Evolutionary conservation across 75 land plant species (phyloP).

Genomic region (Ceratopteris richardii): DNA sequence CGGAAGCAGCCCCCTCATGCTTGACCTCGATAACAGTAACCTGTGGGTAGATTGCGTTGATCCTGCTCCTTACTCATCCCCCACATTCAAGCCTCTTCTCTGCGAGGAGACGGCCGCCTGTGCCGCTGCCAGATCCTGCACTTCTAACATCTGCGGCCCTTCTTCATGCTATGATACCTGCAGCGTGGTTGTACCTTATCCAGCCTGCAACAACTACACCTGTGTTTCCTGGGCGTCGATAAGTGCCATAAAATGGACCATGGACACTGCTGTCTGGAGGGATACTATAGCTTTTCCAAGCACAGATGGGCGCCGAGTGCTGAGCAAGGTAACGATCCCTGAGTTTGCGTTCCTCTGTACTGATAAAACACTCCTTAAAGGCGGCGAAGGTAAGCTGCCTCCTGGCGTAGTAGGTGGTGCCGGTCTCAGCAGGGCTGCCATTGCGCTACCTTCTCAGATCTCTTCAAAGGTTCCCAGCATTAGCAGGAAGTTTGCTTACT

Average conservation of each 20-base stretch:
- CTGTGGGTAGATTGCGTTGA: background rate
- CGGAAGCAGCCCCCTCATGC: constrained; percentile 2
- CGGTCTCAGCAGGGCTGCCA: constrained; percentile 31
- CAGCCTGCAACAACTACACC: constrained; percentile 23
- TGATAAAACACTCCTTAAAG: constrained; percentile 2
- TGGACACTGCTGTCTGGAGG: constrained; percentile 12
- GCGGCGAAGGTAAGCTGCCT: constrained; percentile 2
- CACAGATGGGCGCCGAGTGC: constrained; percentile 8
- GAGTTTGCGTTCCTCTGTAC: constrained; percentile 32
- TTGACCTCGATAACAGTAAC: background rate
- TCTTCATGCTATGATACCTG: constrained; percentile 5
- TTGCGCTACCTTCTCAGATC: constrained; percentile 43
- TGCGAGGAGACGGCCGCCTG: background rate
- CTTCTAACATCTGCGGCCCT: constrained; percentile 2
- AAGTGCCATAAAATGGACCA: constrained; percentile 10
- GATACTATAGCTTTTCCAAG: background rate
- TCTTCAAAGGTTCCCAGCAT: constrained; percentile 15
- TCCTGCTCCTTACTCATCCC: background rate
- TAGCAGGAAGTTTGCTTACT: background rate
- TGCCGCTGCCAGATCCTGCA: background rate
- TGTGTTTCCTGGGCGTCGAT: constrained; percentile 18
- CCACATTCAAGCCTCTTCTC: background rate
- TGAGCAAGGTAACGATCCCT: constrained; percentile 8
- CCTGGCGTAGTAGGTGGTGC: constrained; percentile 22
- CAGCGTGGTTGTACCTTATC: background rate